Percentiles rank a stretch among this genome's conserved stretches.
Conservation (phyloP, 2,329 filamentous ascomycete genomes). For the Colletotrichum eleusines region DNA sequence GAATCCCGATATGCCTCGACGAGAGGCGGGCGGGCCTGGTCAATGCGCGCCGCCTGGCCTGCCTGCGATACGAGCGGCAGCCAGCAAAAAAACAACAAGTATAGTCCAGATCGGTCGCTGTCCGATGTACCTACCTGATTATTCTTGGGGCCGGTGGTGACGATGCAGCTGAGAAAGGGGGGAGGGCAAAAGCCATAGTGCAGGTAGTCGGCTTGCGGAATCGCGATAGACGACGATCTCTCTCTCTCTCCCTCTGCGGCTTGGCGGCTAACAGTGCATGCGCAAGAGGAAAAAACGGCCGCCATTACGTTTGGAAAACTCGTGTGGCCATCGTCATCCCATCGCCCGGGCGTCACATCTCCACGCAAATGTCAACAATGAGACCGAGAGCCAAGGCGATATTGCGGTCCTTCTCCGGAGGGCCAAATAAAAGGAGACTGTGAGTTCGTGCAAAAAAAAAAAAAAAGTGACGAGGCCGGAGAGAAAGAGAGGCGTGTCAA, state of each 20-base stretch:
- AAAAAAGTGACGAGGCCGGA: conserved; percentile 25
- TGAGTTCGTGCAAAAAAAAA: conserved; percentile 18
- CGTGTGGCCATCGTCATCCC: conserved; percentile 1
- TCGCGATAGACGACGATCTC: neutral
- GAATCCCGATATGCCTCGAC: conserved; percentile 36
- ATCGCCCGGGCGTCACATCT: no score
- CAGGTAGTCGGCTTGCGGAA: neutral
- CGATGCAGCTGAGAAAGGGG: conserved; percentile 26
- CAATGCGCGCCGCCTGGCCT: conserved; percentile 11
- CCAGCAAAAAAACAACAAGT: conserved; percentile 19
- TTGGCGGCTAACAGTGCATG: neutral
- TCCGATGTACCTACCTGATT: conserved; percentile 25
- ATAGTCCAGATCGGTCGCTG: conserved; percentile 41
- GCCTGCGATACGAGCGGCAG: conserved; percentile 38
- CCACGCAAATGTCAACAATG: neutral
- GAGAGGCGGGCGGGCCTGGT: conserved; percentile 9
- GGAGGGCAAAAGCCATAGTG: neutral
- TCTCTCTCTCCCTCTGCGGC: neutral
- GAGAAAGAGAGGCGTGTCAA: neutral
- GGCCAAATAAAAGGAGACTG: conserved; percentile 11
- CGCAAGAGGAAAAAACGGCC: neutral
- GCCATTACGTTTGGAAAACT: conserved; percentile 23
- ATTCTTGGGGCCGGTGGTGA: conserved; percentile 19
- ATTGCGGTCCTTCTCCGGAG: conserved; percentile 25
- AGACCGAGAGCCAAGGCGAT: conserved; percentile 12